Conservation (phyloP, 73 alveolate species). For the Effrenium voratum region DNA sequence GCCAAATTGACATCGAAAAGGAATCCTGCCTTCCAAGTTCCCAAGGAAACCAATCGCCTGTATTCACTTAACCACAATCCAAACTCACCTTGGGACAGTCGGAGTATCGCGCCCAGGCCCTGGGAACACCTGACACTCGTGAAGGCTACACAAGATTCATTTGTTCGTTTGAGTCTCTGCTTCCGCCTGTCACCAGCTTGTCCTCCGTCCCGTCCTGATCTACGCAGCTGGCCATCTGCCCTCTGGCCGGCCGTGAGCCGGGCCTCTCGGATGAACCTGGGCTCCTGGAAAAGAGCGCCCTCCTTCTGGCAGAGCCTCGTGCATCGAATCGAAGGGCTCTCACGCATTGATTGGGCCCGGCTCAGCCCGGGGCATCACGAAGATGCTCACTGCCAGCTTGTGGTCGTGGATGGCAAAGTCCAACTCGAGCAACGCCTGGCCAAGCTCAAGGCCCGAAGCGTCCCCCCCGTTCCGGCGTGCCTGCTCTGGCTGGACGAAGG, state of each 20-base stretch:
- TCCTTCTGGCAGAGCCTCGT: slow-evolving; percentile 46
- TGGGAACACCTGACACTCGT: slow-evolving; percentile 22
- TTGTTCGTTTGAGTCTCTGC: background rate
- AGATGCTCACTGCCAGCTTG: slow-evolving; percentile 42
- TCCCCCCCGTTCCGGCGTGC: background rate
- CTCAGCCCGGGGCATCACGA: background rate
- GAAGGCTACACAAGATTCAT: background rate
- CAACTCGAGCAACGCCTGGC: slow-evolving; percentile 8
- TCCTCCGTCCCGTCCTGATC: slow-evolving; percentile 68
- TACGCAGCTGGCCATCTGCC: background rate
- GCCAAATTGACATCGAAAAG: too few relatives aligned
- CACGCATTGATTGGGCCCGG: background rate
- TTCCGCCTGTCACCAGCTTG: slow-evolving; percentile 36
- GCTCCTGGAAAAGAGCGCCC: slow-evolving; percentile 54
- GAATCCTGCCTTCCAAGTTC: too few relatives aligned
- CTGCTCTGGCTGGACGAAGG: slow-evolving; percentile 73
- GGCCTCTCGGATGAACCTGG: slow-evolving; percentile 71
- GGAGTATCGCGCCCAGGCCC: slow-evolving; percentile 47
- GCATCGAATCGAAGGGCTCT: background rate
- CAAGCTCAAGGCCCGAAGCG: background rate
- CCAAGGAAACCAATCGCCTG: too few relatives aligned
- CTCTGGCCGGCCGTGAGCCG: background rate
- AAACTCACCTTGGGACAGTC: background rate
- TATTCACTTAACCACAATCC: background rate
- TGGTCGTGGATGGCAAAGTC: slow-evolving; percentile 55